Base-by-base conservation (phyloP, 1,139 yeast genomes). In the Williopsis jadinii region DNA sequence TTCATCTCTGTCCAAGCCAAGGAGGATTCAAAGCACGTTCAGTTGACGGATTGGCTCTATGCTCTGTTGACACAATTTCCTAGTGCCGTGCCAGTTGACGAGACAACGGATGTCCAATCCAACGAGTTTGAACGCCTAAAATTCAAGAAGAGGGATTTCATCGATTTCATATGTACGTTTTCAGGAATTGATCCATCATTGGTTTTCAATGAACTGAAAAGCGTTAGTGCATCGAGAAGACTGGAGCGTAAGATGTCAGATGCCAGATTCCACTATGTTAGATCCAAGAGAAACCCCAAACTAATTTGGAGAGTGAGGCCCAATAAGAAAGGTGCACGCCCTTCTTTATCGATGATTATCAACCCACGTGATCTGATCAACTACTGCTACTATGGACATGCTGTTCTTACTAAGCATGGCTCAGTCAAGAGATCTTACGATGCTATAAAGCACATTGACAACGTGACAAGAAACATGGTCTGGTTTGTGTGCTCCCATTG, bases 401-500 rank as follows among this genome's bases (percentile, higher is more conserved):
- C 32, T 15, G 14, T n/a, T 5, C 15, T 29, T 10, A 27, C 14
- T 11, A 28, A 35, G 13, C 37, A 35, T 28, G 37, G 37, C 11
- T 28, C 32, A 15, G 37, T 35, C 5, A 14, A 24, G 12, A 12
- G 13, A 3, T 35, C 37, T 5, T 35, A 26, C 29, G 37, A 35
- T 29, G 11, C 32, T 6, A 29, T 35, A 6, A 35, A 35, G 32
- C 32, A 15, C 9, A 28, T 35, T 10, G 37, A 35, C 29, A 35
- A 35, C 13, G 11, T 35, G 9, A 35, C 37, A 5, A 35, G 37
- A 13, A 32, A 35, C 15, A 35, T 35, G 37, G 15, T 35, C 3
- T 35, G 37, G 37, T 35, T 35, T n/a, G 29, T 29, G n/a, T 35
- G 37, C 11, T 15, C 14, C 11, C 15, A 19, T 6, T 35, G 37